phyloP scores from a whole-genome alignment of 2,329 filamentous ascomycete genomes.

The Exophiala phaeomuriformis region DNA sequence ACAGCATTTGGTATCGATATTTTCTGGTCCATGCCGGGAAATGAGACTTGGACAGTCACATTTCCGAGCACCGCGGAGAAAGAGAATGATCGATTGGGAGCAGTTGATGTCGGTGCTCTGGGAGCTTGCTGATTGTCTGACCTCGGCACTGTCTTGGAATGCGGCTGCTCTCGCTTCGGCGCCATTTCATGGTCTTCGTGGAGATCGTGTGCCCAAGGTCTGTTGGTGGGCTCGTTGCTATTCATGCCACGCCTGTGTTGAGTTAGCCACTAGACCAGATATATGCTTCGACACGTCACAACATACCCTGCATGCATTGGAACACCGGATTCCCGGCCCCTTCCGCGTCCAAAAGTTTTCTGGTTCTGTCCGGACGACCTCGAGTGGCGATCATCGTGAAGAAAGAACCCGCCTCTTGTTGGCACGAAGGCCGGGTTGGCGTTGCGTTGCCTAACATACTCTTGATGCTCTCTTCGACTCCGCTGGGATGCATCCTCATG shows the following conservation, averaged over 20 bases:
- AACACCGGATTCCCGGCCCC: slow-evolving; percentile 53
- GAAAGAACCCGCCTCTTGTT: slow-evolving; percentile 90
- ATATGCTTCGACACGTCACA: not conserved
- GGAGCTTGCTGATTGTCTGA: slow-evolving; percentile 8
- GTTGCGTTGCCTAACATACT: slow-evolving; percentile 80
- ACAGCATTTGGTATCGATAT: slow-evolving; percentile 67
- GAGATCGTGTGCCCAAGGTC: slow-evolving; percentile 81
- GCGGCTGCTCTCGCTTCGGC: slow-evolving; percentile 30
- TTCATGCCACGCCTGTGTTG: slow-evolving; percentile 7
- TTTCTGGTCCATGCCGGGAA: slow-evolving; percentile 67
- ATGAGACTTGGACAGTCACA: slow-evolving; percentile 71
- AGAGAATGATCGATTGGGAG: slow-evolving; percentile 70
- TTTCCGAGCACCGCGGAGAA: slow-evolving; percentile 78
- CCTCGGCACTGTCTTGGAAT: slow-evolving; percentile 25
- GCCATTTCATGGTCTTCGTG: slow-evolving; percentile 54
- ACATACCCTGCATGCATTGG: slow-evolving; percentile 14
- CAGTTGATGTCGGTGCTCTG: slow-evolving; percentile 31
- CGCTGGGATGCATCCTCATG: slow-evolving; percentile 59
- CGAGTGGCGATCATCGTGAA: slow-evolving; percentile 78
- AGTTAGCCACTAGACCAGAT: slow-evolving; percentile 1
- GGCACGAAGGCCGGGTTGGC: slow-evolving; percentile 90
- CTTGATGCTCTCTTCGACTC: slow-evolving; percentile 78
- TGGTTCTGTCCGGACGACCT: slow-evolving; percentile 36
- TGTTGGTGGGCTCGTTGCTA: slow-evolving; percentile 26
- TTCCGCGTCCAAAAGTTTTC: slow-evolving; percentile 61